These are phyloP conservation scores for Triticum turgidum DNA, from an alignment of 176 grass and related monocot genomes.

Conservation along the genomic window DNA sequence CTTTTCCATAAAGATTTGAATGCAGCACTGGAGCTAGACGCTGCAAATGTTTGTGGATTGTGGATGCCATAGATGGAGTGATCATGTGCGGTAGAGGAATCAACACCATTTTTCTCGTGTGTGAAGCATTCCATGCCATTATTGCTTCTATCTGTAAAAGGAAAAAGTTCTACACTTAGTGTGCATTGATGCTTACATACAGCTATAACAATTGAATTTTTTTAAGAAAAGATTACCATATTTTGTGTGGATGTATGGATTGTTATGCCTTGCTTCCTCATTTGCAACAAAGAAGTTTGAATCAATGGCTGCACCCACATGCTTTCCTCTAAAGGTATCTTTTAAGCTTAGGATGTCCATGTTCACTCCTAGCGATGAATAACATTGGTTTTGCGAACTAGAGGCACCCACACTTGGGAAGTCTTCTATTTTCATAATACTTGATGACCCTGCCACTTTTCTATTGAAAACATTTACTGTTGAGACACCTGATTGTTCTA, in stretches of 20 bases:
- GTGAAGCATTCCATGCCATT: constrained; percentile 20
- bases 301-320: constrained; percentile 26
- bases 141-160: constrained; percentile 24
- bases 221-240: constrained; percentile 38
- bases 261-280: constrained; percentile 17
- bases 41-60: constrained; percentile 23
- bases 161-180: not conserved
- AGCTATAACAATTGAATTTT: not conserved
- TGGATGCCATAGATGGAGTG: constrained; percentile 2
- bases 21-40: constrained; percentile 19
- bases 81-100: constrained; percentile 14
- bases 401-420: constrained; percentile 23
- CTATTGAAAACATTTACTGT: constrained; percentile 32
- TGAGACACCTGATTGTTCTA: constrained; percentile 6
- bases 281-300: constrained; percentile 37
- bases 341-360: constrained; percentile 25
- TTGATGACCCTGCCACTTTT: constrained; percentile 28
- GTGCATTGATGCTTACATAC: constrained; percentile 17
- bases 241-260: constrained; percentile 33
- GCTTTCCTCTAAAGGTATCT: constrained; percentile 28
- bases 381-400: constrained; percentile 21
- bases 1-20: constrained; percentile 26
- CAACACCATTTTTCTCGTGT: constrained; percentile 17
- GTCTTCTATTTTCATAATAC: constrained; percentile 26
- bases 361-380: constrained; percentile 33